Evolutionary conservation across 2,329 filamentous ascomycete species (phyloP), one percentile per base, ranked within the genome.

Genomic region (Ciborinia camelliae): DNA sequence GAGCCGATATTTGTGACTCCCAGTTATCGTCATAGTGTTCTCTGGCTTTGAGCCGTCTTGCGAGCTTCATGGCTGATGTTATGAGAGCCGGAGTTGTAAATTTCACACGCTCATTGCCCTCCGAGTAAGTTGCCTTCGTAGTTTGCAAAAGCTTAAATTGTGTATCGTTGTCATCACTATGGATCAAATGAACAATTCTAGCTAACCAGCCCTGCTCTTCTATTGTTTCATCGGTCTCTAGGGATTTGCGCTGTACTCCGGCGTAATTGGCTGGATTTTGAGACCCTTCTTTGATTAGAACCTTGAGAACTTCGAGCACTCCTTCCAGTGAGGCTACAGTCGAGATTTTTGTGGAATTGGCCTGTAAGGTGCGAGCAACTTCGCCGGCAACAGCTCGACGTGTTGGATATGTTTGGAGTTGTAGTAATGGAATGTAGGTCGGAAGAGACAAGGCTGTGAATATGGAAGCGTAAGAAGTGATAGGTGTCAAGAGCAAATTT

Each of bases 171-270:
- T 96, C 86, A 43, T 91, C 82, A 52, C 87, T 90, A 65, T 91
- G 83, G 61, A 99, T 86, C 64, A 97, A 81, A 78, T 99, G 95
- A 23, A 97, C 87, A 74, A 99, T 89, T 71, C 95, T 86, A 43
- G 95, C 95, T 62, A 99, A 82, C 92, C 92, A 97, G 60, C 95
- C 95, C 81, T 99, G 95, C 79, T 99, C 95, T 77, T 99, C 94
- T 73, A 98, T 87, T 0, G 94, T 98, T 79, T 99, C 96, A 68
- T 99, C 95, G 0, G 95, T 98, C 80, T 99, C 96, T 54, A 85
- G 81, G 26, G 86, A 85, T 67, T 92, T 87, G 68, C 91, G 84
- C 7, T 90, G 86, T 47, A 90, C 86, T 4, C 91, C 91, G 0
- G 93, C 89, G 72, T 97, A 97, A 37, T 91, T 91, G 54, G 87